Base-by-base conservation (phyloP, 2,329 filamentous ascomycete genomes). In the Cordyceps cateniannulata region DNA sequence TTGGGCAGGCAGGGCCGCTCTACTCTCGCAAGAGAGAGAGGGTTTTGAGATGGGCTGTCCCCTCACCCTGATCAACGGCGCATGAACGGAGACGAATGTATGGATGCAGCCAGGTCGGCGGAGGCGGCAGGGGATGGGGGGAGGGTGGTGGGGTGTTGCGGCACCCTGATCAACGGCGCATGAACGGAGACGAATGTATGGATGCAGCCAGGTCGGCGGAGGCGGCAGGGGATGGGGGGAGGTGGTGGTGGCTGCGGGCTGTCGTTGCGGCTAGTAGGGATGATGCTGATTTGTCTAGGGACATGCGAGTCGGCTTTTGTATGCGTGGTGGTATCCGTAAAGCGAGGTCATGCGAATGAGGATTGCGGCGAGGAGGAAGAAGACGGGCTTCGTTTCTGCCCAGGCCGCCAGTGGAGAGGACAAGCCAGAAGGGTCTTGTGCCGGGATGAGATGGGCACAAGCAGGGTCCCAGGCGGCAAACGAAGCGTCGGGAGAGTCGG, bases 131-230 rank as follows among this genome's bases (percentile, higher is more conserved):
- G n/a, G n/a, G n/a, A n/a, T n/a, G n/a, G n/a, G n/a, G n/a, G n/a
- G 65, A 54, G 63, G 66, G 73, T 74, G 73, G 72, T 70, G 73
- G 40, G 59, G 69, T 72, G 70, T 56, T 40, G 68, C 71, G 70
- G 71, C 71, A 75, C 73, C 75, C 76, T 78, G 78, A 77, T 76
- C 76, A 71, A 71, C 75, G 77, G 77, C 73, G 78, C 76, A 79
- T 76, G 72, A 59, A 59, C 56, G 56, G 35, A 51, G 56, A n/a
- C 56, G 56, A 51, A 24, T 24, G 42, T 22, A 35, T 24, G 44
- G n/a, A 25, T n/a, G 42, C 42, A 38, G 56, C 56, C 56, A 48
- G 44, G 40, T 59, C 56, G 45, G 56, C 44, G 47, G 56, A 50
- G 56, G 56, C 32, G 22, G 53, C 53, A 56, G 40, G 53, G 53